Base-by-base conservation (phyloP, 1,284 basidiomycete species). In the Ceratobasidium sp. region DNA sequence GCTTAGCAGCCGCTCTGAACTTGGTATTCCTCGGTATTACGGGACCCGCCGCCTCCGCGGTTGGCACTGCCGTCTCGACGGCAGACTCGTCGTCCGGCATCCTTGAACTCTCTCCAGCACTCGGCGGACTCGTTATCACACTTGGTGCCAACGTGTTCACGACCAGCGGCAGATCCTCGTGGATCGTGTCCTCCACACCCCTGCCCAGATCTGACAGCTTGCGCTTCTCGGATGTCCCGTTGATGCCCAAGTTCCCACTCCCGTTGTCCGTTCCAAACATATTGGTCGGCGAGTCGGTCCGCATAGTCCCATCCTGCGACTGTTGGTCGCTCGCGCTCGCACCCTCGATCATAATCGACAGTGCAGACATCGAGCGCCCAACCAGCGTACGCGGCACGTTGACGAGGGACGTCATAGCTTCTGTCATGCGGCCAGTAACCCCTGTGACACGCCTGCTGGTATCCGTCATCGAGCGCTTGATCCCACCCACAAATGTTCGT, bases 121-220 rank as follows among this genome's bases (percentile, higher is more conserved):
- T 61, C 2, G 56, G 56, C 19, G 68, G 54, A 29, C 43, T 71
- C 13, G 56, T 15, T 17, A 59, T 49, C 13, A 71, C 8, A 7
- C 43, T 13, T 25, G 68, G 68, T 32, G 44, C 32, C 56, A 43
- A 25, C 43, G 71, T 74, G 62, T 74, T 54, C 46, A 65, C 34
- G 2, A 40, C 37, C 51, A 74, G 32, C 19, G 71, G 59, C 61
- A 34, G 29, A 15, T 74, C 59, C 29, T 73, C 70, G 19, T 57
- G 57, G 17, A 62, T 62, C 43, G 70, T 59, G 7, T 34, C 22
- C 44, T 64, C 59, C 13, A 44, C 51, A 29, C 61, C 40, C 43
- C 51, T 74, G 32, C 71, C 61, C 19, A 64, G 19, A 54, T 74
- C 71, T n/a, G 71, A 65, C 44, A 64, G 46, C 49, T 74, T 74